A percentile compares a stretch with the other conserved stretches of the same genome.
These are phyloP conservation scores for Piper betle DNA, from an alignment of 164 flowering plant species.

Conservation along the genomic window DNA sequence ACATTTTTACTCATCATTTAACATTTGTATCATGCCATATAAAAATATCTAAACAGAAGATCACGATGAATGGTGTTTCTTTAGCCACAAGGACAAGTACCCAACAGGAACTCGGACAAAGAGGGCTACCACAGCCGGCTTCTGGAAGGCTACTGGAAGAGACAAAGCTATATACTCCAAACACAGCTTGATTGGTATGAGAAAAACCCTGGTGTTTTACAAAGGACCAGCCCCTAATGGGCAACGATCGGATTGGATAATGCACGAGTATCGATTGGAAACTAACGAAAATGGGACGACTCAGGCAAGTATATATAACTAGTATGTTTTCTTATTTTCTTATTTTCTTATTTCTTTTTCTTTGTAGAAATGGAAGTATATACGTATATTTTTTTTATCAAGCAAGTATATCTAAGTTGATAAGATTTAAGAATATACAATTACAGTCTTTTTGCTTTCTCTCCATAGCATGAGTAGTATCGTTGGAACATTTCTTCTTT, in stretches of 20 bases:
- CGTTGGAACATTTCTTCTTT: too few species aligned
- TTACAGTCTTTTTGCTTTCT: too few species aligned
- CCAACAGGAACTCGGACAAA: constrained; percentile 97
- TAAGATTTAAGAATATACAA: too few species aligned
- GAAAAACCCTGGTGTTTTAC: constrained; percentile 86
- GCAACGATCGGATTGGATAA: constrained; percentile 89
- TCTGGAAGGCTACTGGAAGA: constrained; percentile 98
- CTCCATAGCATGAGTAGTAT: too few species aligned
- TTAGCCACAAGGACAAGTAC: constrained; percentile 95
- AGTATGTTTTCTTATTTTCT: constrained; percentile 11
- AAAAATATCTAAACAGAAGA: constrained; percentile 45
- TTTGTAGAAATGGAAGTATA: too few species aligned
- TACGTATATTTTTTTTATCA: too few species aligned
- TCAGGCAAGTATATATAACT: constrained; percentile 42
- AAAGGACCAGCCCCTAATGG: constrained; percentile 96
- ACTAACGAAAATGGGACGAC: constrained; percentile 81
- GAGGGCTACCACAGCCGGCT: constrained; percentile 93
- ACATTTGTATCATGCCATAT: too few species aligned
- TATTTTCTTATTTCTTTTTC: too few species aligned
- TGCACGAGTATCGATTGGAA: constrained; percentile 97
- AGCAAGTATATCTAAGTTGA: too few species aligned
- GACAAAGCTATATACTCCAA: constrained; percentile 80
- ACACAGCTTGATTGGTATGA: constrained; percentile 74
- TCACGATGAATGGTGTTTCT: constrained; percentile 84
- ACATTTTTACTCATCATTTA: background rate